These are phyloP conservation scores for Pseudogymnoascus sp. DNA, from an alignment of 2,329 filamentous ascomycete species.

Conservation along the genomic window DNA sequence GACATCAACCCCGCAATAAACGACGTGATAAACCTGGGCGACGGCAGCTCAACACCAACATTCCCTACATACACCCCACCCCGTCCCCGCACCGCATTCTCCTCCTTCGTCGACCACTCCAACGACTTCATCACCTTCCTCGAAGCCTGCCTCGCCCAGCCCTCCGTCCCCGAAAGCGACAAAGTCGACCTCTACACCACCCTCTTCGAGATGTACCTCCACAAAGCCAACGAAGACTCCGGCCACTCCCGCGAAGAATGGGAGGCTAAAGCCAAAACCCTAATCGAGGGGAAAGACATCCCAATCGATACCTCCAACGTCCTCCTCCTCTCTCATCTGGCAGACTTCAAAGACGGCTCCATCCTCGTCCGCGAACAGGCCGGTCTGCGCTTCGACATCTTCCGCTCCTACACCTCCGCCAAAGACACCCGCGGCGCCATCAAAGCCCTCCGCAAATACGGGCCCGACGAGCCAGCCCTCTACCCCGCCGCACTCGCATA, in stretches of 20 bases:
- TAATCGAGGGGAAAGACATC: conserved; percentile 72
- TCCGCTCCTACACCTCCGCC: conserved; percentile 87
- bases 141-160: conserved; percentile 72
- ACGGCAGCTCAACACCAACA: conserved; percentile 26
- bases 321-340: conserved; percentile 82
- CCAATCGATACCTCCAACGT: conserved; percentile 94
- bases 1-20: conserved; percentile 43
- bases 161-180: conserved; percentile 62
- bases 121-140: conserved; percentile 88
- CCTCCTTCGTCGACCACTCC: conserved; percentile 89
- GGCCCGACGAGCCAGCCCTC: conserved; percentile 78
- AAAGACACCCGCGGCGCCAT: conserved; percentile 88
- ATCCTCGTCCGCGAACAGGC: conserved; percentile 91
- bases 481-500: conserved; percentile 91
- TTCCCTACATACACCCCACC: conserved; percentile 63
- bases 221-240: conserved; percentile 71
- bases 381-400: conserved; percentile 87
- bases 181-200: conserved; percentile 87
- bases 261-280: conserved; percentile 81
- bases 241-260: conserved; percentile 66
- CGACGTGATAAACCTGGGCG: conserved; percentile 35
- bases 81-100: conserved; percentile 82
- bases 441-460: conserved; percentile 83
- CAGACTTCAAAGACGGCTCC: conserved; percentile 82
- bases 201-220: conserved; percentile 94